phyloP scores from a whole-genome alignment of 768 basidiomycete genomes.

The Tricholoma sp. region DNA sequence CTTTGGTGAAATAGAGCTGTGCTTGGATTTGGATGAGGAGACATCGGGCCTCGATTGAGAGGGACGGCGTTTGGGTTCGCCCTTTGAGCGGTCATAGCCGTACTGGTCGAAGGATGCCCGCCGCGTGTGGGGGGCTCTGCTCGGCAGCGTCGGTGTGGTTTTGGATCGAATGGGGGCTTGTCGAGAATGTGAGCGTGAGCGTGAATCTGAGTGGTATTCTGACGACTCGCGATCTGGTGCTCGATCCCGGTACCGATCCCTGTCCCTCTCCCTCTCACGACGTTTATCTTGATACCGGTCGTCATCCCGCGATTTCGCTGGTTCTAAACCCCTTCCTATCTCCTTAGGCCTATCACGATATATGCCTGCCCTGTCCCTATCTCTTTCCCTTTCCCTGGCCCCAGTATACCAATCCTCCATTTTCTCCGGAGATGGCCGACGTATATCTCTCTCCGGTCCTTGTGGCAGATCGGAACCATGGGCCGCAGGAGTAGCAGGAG shows the following conservation, averaged over 20 bases:
- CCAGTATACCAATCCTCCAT: too few relatives aligned
- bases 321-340: neutral
- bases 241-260: conserved; percentile 3
- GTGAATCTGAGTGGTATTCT: conserved; percentile 2
- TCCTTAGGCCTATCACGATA: neutral
- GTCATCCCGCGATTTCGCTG: neutral
- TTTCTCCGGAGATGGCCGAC: neutral
- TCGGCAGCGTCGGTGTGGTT: neutral
- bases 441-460: neutral
- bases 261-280: too few relatives aligned
- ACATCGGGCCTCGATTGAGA: neutral
- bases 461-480: neutral
- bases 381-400: conserved; percentile 1
- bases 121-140: neutral
- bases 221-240: conserved; percentile 1
- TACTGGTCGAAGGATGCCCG: conserved; percentile 9
- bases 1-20: neutral
- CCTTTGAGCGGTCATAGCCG: conserved; percentile 1
- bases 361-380: neutral
- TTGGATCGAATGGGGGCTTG: neutral
- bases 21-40: neutral
- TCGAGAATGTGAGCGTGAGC: neutral
- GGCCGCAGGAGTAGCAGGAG: conserved; percentile 11
- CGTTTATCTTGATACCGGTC: conserved; percentile 5
- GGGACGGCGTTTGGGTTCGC: neutral